Base-by-base conservation (phyloP, 2,329 filamentous ascomycete genomes). In the Fusarium sp. region DNA sequence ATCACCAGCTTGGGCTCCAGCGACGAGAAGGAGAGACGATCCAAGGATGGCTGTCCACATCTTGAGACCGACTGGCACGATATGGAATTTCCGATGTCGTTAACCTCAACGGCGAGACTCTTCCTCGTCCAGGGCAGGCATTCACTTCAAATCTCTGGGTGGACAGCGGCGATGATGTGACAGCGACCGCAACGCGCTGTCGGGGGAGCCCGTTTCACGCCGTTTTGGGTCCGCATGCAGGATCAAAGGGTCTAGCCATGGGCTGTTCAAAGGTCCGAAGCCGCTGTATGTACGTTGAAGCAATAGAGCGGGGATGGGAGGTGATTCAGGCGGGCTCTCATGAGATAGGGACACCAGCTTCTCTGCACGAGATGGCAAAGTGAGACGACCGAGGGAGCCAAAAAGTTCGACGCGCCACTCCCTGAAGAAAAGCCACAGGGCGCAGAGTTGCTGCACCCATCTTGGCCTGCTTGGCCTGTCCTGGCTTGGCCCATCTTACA, bases 11-110 rank as follows among this genome's bases (percentile, higher is more conserved):
- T 75, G 66, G n/a, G 65, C 74, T 22, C 67, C 56, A 60, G 66
- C 60, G 27, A 62, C 67, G n/a, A 79, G 52, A 47, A 74, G 29
- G 25, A 69, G 57, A 38, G 61, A 69, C 29, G 72, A 60, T 58
- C 64, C 74, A 33, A 77, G 20, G 33, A 77, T 45, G n/a, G 57
- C 50, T 52, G 60, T 54, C 68, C 68, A 59, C 77, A 79, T 79
- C 36, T 62, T 58, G 68, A 62, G 22, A 33, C 25, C 50, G 35
- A 38, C 47, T 47, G 33, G 38, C 20, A 36, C 42, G 57, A 67
- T 38, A 7, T 25, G 45, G 27, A 64, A 25, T 18, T n/a, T 33
- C 22, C 36, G 35, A 16, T 10, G 35, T 50, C 40, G 27, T 27
- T 16, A 25, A 40, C 61, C 57, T 68, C 52, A 42, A 45, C 52